Evolutionary conservation across 192 early-diverging fungal genomes (phyloP), one percentile per base, ranked within the genome.

Genomic region (Piromyces sp.): DNA sequence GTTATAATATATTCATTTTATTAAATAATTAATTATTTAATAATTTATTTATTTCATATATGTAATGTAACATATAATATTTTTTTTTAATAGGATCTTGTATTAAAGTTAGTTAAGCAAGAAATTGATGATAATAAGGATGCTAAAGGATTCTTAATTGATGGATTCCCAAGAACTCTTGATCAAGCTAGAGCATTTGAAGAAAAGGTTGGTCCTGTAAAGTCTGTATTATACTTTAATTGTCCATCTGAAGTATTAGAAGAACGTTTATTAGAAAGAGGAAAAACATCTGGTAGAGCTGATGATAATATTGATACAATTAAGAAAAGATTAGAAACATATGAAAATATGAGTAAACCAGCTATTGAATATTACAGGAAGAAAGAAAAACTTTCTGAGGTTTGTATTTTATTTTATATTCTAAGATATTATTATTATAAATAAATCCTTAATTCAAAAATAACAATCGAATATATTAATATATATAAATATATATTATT

Each of bases 131-230:
- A 79, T 82, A 42, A n/a, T 84, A 30, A 51, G 30, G n/a, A 83
- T 79, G 33, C 79, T n/a, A 30, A 79, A 13, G 92, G 89, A 15
- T 89, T 87, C 80, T 84, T 93, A 68, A 86, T 93, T 31, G 92
- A 93, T 82, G 92, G 92, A 38, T 93, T 90, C 84, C 92, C 92
- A 26, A 82, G 92, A 14, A 86, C 87, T 42, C 83, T 93, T 78
- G 90, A 91, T 38, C 92, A 93, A 82, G 92, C 90, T 0, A 37
- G 42, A 22, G 79, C 80, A 30, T 88, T 87, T 86, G 85, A 86
- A 79, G 29, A 79, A 30, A 78, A 30, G 30, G 83, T 90, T 30
- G 90, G 88, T 9, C 79, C 33, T 15, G 85, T 86, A 79, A 86
- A 83, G 14, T 86, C 87, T 79, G 86, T 88, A 36, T 84, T 91